phyloP scores from a whole-genome alignment of 2,329 filamentous ascomycete species.

The Nectriaceae sp. region DNA sequence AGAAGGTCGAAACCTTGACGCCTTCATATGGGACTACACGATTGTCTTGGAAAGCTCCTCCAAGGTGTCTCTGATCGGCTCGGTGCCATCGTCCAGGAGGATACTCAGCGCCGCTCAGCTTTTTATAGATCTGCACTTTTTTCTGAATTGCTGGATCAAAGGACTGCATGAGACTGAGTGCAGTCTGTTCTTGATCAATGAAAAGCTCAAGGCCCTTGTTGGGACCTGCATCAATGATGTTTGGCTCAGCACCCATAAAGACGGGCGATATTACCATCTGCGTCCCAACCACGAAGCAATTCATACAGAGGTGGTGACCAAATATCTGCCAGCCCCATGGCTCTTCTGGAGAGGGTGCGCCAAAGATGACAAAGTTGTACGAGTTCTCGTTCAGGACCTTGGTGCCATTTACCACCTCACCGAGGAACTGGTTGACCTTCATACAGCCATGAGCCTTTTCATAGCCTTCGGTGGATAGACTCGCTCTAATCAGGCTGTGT shows the following conservation, averaged over 20 bases:
- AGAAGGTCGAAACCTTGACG: slow-evolving; percentile 40
- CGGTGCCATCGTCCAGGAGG: slow-evolving; percentile 70
- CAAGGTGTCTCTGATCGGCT: slow-evolving; percentile 75
- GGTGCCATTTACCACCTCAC: slow-evolving; percentile 61
- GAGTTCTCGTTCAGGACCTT: slow-evolving; percentile 70
- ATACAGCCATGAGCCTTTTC: slow-evolving; percentile 72
- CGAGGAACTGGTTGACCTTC: slow-evolving; percentile 74
- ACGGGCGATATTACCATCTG: slow-evolving; percentile 71
- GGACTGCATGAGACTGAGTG: slow-evolving; percentile 68
- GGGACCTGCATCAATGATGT: slow-evolving; percentile 66
- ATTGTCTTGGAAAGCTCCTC: slow-evolving; percentile 76
- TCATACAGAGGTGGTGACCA: slow-evolving; percentile 74
- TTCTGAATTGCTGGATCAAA: slow-evolving; percentile 1
- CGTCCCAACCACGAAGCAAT: slow-evolving; percentile 62
- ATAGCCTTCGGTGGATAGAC: slow-evolving; percentile 69
- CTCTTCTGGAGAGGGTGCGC: slow-evolving; percentile 52
- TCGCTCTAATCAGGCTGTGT: slow-evolving; percentile 55
- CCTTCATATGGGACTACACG: slow-evolving; percentile 73
- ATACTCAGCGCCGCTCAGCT: slow-evolving; percentile 67
- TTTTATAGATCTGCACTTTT: slow-evolving; percentile 34
- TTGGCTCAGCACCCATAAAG: slow-evolving; percentile 79
- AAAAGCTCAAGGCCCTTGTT: slow-evolving; percentile 66
- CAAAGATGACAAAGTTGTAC: slow-evolving; percentile 75
- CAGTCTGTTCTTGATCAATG: slow-evolving; percentile 61
- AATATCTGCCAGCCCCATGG: slow-evolving; percentile 76